Base-by-base conservation (phyloP, 2,329 filamentous ascomycete genomes). In the Cladosporium colombiae region DNA sequence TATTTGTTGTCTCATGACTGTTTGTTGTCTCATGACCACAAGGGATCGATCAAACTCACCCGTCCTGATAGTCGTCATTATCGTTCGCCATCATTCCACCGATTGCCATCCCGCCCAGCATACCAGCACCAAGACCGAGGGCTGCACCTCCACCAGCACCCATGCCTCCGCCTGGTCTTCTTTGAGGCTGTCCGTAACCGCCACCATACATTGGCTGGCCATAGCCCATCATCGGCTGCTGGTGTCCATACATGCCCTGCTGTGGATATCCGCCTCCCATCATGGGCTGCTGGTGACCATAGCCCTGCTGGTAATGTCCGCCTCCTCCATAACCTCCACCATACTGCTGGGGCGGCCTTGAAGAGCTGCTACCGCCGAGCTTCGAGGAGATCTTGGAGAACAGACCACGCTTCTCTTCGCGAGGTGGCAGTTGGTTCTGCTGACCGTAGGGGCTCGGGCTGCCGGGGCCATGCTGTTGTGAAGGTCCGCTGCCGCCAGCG, bases 101-200 rank as follows among this genome's bases (percentile, higher is more conserved):
- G 35, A 96, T 78, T 72, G 96, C 68, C 68, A 87, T 85, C 64
- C 93, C 93, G 71, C 92, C 93, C 1, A 97, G 73, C 75, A 97
- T 74, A 77, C 93, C 93, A 69, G 90, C 93, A 70, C 92, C 93
- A 4, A 91, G 78, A 80, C 93, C 93, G 52, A 96, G 81, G 25
- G 91, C 91, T 10, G 89, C 87, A 61, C 89, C 92, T 57, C 91
- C 92, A 1, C 84, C 86, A 67, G 86, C 83, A n/a, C 91, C 91
- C 79, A 94, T 81, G 2, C 84, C 84, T 2, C 71, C 70, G 5
- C 82, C 61, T 16, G 33, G 61, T 18, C 61, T 46, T 40, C 61
- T 63, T 14, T 50, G 60, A 13, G 61, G 60, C 13, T 25, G 59
- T 2, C 61, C 61, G 16, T 63, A 37, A n/a, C n/a, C n/a, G n/a